Evolutionary conservation across 2,329 filamentous ascomycete species (phyloP), one percentile per base, ranked within the genome.

Genomic region (Parafenestella ontariensis): DNA sequence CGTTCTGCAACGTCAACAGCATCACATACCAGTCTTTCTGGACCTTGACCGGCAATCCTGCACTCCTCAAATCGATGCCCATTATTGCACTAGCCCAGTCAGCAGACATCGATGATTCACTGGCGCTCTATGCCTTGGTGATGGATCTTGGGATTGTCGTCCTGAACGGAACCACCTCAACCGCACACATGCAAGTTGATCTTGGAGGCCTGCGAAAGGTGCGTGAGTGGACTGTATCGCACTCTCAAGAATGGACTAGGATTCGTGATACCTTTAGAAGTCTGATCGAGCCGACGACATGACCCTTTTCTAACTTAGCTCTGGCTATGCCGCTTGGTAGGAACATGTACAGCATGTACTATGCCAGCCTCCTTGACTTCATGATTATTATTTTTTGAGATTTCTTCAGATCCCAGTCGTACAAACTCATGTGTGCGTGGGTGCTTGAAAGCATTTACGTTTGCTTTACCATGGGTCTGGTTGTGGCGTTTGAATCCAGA

Each of bases 11-110:
- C 5, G 76, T 82, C 33, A 75, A 83, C 11, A 74, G 72, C 1
- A 83, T 88, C 43, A 71, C 81, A 20, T 87, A 86, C 56, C 82
- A 87, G 64, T 80, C 79, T 39, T 87, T 87, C 69, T 87, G 85
- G 85, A 87, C 84, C 1, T 64, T 87, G 70, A 85, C 83, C 0
- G 85, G 80, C 0, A 87, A 87, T 62, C 83, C 83, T 3, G 65
- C 74, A 13, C 71, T 88, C 24, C 58, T 85, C 21, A 73, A 66
- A 42, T 81, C 77, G 3, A 62, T 70, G 11, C 72, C 82, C 0
- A 85, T 90, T 0, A 67, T 68, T 9, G 61, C 65, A 7, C 73
- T 92, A 1, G 84, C 84, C 17, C 47, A 71, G 11, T 65, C 69
- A 8, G 70, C 74, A 0, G 66, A 69, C 0, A 77, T 85, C 17